Evolutionary conservation across 2,329 filamentous ascomycete genomes (phyloP), one percentile per base, ranked within the genome.

Genomic region (Fusarium annulatum): DNA sequence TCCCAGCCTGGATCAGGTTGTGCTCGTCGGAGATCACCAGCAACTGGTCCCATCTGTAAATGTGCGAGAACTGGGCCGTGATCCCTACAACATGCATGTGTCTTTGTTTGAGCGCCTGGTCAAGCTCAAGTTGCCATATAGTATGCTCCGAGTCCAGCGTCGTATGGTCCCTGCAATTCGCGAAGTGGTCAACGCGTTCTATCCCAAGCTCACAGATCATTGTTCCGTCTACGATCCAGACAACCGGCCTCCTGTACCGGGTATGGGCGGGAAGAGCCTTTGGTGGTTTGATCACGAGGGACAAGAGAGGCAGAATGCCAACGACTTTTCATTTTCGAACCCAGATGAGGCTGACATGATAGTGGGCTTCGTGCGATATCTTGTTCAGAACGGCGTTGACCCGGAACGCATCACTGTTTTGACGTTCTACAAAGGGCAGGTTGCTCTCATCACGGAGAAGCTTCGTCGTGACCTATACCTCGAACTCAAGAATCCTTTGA

Each of bases 361-460:
- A 36, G 88, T 91, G 1, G 87, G 86, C 0, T 93, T 97, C 72
- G 91, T 91, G 72, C 84, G 89, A 33, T 93, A 97, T 76, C 88
- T 98, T 0, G 80, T 92, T 2, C 83, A 90, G 66, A 96, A 95
- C 70, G 91, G 91, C 0, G 83, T 92, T 2, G 75, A 83, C 0
- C 79, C 88, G 0, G 79, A 83, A 0, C 85, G 91, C 10, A 95
- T 97, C 63, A 97, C 94, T 0, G 85, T 97, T 7, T 82, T 98
- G 56, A 96, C 94, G 0, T 97, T 96, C 78, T 98, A 97, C 84
- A 94, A 93, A 48, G 95, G 93, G 0, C 95, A 98, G 78, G 87
- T 92, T 49, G 92, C 92, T 73, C 82, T 86, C 5, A 86, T 97
- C 5, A 76, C 90, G 1, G 85, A 83, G 19, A 80, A 83, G 10